These are phyloP conservation scores for Thielaviopsis cerberus DNA, from an alignment of 2,329 filamentous ascomycete species.

Conservation along the genomic window DNA sequence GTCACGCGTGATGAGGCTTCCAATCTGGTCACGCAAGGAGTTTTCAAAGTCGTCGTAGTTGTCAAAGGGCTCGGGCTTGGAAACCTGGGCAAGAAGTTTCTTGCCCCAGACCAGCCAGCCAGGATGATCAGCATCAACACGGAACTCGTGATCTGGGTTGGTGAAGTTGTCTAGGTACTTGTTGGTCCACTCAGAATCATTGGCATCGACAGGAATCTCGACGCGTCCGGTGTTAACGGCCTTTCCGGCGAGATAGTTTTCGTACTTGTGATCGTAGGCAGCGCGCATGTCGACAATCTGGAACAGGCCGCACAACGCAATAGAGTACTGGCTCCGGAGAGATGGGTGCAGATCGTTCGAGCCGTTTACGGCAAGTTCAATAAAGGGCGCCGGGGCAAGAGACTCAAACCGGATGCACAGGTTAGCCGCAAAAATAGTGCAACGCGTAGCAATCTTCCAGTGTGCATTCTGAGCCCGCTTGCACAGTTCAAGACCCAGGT, in stretches of 20 bases:
- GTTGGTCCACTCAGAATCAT: constrained; percentile 61
- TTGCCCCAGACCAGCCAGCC: constrained; percentile 96
- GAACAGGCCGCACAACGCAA: constrained; percentile 58
- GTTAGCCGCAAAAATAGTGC: constrained; percentile 77
- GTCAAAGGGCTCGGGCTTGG: constrained; percentile 48
- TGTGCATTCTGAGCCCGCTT: constrained; percentile 62
- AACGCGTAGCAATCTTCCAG: constrained; percentile 88
- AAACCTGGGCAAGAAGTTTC: constrained; percentile 60
- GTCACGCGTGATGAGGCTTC: constrained; percentile 55
- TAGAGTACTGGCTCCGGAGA: constrained; percentile 61
- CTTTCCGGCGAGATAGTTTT: constrained; percentile 46
- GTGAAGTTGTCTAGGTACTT: constrained; percentile 64
- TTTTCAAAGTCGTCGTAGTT: constrained; percentile 66
- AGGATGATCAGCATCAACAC: constrained; percentile 77
- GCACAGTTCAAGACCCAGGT: constrained; percentile 64
- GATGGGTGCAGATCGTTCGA: constrained; percentile 82
- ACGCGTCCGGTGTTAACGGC: constrained; percentile 51
- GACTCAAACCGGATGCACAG: constrained; percentile 82
- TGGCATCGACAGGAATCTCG: constrained; percentile 50
- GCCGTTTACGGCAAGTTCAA: constrained; percentile 65
- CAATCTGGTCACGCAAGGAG: constrained; percentile 58
- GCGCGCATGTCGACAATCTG: constrained; percentile 76
- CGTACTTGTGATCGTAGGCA: constrained; percentile 68
- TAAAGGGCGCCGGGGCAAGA: constrained; percentile 61
- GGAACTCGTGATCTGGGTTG: constrained; percentile 57